Evolutionary conservation across 2,329 filamentous ascomycete species (phyloP), one percentile per base, ranked within the genome.

Genomic region (Phaeosphaeria sp.): DNA sequence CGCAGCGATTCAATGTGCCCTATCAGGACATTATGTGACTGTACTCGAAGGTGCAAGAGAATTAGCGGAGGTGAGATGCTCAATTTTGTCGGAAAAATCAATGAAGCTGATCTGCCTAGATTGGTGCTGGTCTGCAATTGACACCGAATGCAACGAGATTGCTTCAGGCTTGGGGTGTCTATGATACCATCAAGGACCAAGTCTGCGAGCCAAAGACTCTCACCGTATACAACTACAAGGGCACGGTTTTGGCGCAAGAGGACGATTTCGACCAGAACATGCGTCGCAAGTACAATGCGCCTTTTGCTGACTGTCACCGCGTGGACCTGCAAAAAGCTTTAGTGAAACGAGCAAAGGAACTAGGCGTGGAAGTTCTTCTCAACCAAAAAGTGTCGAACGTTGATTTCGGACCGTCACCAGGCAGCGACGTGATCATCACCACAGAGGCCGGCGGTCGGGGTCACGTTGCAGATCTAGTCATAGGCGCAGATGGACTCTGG

Each of bases 401-500:
- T 40, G 79, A 86, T 61, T 82, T 86, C n/a, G 64, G 66, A 0
- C 74, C 81, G 11, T 71, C 56, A 2, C 22, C 48, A 8, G 58
- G 63, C 55, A 57, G 57, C 33, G 58, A 73, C 1, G 74, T 81
- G 1, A 77, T 75, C 4, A 68, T 85, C 0, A 77, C 67, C 1
- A 80, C 78, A 0, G 72, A 73, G 5, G 66, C 68, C 4, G 84
- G 82, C 0, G n/a, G n/a, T n/a, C 73, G 77, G 4, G 73, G 64
- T 1, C 78, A 79, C 1, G 70, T 72, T 0, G 84, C 80, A 2
- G 86, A 90, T 63, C 73, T 90, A 6, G 77, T 91, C 5, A 79
- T 91, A 1, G 87, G 82, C 0, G 86, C 87, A 0, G 89, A 91
- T 60, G 88, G 88, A 0, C 74, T 90, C 0, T 89, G 87, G 86